Base-by-base conservation (phyloP, 208 protist genomes). In the Leishmania arabica region DNA sequence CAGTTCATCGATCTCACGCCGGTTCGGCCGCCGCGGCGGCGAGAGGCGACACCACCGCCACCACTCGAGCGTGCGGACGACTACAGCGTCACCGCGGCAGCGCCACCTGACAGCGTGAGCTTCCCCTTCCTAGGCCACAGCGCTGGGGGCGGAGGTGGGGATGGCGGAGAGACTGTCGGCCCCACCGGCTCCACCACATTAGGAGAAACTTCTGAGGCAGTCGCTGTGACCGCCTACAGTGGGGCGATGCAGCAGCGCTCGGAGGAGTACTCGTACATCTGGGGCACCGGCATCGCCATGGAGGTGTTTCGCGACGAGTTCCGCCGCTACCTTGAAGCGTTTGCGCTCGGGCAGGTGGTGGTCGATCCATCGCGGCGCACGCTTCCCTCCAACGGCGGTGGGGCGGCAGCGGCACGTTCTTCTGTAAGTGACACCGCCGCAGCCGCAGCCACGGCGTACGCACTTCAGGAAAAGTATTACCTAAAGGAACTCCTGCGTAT, bases 191-290 rank as follows among this genome's bases (percentile, higher is more conserved):
- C 37, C 40, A 31, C 47, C 73, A 31, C 72, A 47, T 37, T 27
- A 11, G 37, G n/a, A 31, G 72, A 31, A 40, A 68, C 11, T 17
- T 11, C 31, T 42, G 68, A 56, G 21, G 51, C 42, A 31, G 58
- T 64, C 47, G 34, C 80, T 45, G 40, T 69, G 27, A 40, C 73
- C 31, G 71, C 51, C 37, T 70, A 81, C 83, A 70, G 70, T 49
- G 47, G 69, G 19, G 27, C 81, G 21, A 64, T 76, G 13, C 74
- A 82, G 60, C 85, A 74, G 73, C 92, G 91, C 37, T 88, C 89
- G 21, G 93, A 96, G 62, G 93, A 96, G n/a, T 85, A 91, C 64
- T 91, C 93, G 13, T 98, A 98, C 80, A 95, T 98, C 69, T 98
- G 95, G 95, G 95, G 95, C 34, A 98, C 95, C 24, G 87, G 87